Conservation (phyloP, 495 filamentous ascomycete species). For the Hyaloscypha hepaticicola region DNA sequence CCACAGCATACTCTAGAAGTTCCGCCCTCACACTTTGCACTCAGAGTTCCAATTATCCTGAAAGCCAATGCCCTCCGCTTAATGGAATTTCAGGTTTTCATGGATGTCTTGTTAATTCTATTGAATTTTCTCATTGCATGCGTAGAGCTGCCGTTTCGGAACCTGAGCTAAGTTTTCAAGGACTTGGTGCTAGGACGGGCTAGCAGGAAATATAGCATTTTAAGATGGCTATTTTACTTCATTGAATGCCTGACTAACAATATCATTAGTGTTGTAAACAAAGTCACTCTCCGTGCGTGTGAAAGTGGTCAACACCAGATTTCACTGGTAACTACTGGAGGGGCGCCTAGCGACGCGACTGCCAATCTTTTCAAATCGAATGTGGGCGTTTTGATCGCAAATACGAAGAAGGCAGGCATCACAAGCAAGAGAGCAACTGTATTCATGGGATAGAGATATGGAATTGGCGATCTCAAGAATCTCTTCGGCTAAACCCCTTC, state of each 20-base stretch:
- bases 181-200: constrained; percentile 15
- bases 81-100: too few relatives aligned
- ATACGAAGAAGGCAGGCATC: constrained; percentile 17
- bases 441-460: constrained; percentile 1
- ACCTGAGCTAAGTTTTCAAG: too few relatives aligned
- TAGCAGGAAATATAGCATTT: constrained; percentile 21
- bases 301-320: constrained; percentile 21
- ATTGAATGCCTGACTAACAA: constrained; percentile 6
- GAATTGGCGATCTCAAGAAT: not conserved
- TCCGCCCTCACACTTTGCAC: too few relatives aligned
- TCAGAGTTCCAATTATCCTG: too few relatives aligned
- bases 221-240: constrained; percentile 3
- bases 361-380: constrained; percentile 21
- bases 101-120: too few relatives aligned
- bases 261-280: constrained; percentile 16
- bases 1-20: too few relatives aligned
- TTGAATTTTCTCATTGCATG: too few relatives aligned
- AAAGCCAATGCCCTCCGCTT: too few relatives aligned
- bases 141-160: constrained; percentile 11
- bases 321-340: not conserved
- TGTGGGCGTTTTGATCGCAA: constrained; percentile 22
- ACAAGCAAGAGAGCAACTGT: constrained; percentile 8
- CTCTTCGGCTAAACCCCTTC: not conserved
- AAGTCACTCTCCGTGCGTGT: constrained; percentile 17
- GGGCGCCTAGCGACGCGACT: constrained; percentile 12